Evolutionary conservation across 2,329 filamentous ascomycete species (phyloP).

Genomic region (Exophiala sideris): DNA sequence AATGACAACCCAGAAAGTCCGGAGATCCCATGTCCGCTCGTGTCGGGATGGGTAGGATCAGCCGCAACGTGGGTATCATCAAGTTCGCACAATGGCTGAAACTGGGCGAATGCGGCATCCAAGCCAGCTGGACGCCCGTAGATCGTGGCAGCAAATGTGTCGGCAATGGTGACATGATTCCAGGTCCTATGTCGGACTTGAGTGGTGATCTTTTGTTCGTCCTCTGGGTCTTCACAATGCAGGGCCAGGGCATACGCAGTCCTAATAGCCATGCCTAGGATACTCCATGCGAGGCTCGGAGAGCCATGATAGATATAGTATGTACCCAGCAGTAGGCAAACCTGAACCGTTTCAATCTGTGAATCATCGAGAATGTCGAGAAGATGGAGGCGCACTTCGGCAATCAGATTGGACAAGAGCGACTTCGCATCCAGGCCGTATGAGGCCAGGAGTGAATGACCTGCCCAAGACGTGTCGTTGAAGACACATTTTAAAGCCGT

Average conservation of each 20-base stretch:
- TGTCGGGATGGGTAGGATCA: neutral
- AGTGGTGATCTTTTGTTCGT: slow-evolving; percentile 16
- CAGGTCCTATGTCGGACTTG: slow-evolving; percentile 32
- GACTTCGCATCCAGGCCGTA: slow-evolving; percentile 3
- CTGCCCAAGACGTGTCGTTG: slow-evolving; percentile 20
- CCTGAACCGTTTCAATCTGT: slow-evolving; percentile 27
- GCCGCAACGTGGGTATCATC: slow-evolving; percentile 27
- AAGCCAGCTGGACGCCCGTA: slow-evolving; percentile 32
- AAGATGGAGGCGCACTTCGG: slow-evolving; percentile 22
- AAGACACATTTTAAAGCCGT: slow-evolving; percentile 25
- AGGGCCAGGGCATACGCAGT: slow-evolving; percentile 24
- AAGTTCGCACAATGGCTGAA: slow-evolving; percentile 28
- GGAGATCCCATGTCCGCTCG: neutral
- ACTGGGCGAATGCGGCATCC: slow-evolving; percentile 27
- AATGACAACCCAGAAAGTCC: slow-evolving; percentile 25
- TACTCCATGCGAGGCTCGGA: slow-evolving; percentile 25
- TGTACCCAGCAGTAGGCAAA: slow-evolving; percentile 32
- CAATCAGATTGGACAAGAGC: slow-evolving; percentile 18
- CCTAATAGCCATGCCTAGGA: slow-evolving; percentile 26
- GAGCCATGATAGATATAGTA: slow-evolving; percentile 27
- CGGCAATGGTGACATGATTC: slow-evolving; percentile 31
- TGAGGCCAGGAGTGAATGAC: slow-evolving; percentile 13
- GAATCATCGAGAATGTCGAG: slow-evolving; percentile 23
- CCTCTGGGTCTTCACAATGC: slow-evolving; percentile 14
- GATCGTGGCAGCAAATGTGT: slow-evolving; percentile 32